Percentiles rank a stretch among this genome's conserved stretches.
Conservation (phyloP, 352 stramenopile genomes). For the Pythium aquatile region DNA sequence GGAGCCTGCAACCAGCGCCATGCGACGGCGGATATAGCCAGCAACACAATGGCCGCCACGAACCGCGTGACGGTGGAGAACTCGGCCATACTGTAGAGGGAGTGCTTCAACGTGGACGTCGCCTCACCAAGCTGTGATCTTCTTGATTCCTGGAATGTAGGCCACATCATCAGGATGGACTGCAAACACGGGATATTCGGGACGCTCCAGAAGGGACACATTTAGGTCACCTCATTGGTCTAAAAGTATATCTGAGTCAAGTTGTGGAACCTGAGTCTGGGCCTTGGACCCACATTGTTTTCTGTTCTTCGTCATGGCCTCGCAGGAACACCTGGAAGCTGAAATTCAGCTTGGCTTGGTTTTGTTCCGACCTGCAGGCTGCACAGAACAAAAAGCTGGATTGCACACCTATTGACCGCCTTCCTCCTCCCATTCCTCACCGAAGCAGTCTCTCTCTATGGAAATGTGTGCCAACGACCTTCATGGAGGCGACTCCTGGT, state of each 20-base stretch:
- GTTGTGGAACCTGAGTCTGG: neutral
- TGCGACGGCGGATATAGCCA: slow-evolving; percentile 11
- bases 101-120: slow-evolving; percentile 14
- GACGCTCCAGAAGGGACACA: neutral
- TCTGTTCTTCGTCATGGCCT: neutral
- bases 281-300: neutral
- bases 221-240: neutral
- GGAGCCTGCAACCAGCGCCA: slow-evolving; percentile 21
- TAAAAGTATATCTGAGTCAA: neutral
- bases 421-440: neutral
- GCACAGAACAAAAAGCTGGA: neutral
- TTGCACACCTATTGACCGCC: neutral
- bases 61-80: slow-evolving; percentile 23
- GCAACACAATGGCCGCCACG: slow-evolving; percentile 16
- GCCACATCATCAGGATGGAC: slow-evolving; percentile 2
- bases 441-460: neutral
- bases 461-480: too few species aligned
- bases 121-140: neutral
- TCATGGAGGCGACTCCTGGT: neutral
- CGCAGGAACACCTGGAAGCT: neutral
- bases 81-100: slow-evolving; percentile 12
- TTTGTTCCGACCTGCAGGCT: neutral
- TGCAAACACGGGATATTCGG: neutral
- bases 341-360: neutral
- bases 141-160: neutral